These are phyloP conservation scores for Calocera viscosa DNA, from an alignment of 768 basidiomycete species.

Conservation along the genomic window DNA sequence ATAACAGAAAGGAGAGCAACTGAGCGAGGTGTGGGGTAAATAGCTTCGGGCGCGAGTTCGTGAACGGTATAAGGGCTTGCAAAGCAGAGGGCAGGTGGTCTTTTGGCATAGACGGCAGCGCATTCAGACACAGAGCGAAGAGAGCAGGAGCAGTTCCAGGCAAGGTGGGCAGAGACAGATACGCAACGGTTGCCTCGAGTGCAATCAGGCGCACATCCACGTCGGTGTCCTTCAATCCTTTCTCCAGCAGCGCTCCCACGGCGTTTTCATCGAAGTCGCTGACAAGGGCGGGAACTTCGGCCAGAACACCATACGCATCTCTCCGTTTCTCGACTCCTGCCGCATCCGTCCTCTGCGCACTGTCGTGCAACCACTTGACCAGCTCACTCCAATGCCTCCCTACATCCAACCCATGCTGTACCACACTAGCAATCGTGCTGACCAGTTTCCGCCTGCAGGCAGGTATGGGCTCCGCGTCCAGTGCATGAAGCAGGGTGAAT, in stretches of 20 bases:
- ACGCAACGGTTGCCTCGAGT: not conserved
- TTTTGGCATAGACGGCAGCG: conserved; percentile 47
- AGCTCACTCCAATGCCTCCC: conserved; percentile 7
- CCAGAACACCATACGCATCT: not conserved
- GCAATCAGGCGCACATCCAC: not conserved
- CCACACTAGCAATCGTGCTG: not conserved
- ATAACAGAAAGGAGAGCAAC: conserved; percentile 56
- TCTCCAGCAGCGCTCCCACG: not conserved
- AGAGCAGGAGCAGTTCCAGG: not conserved
- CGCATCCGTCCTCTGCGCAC: not conserved
- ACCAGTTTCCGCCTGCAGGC: not conserved
- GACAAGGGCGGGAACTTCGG: not conserved
- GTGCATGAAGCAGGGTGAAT: not conserved
- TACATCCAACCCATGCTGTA: not conserved
- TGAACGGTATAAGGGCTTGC: conserved; percentile 55
- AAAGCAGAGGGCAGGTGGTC: conserved; percentile 52
- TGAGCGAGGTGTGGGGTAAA: conserved; percentile 60
- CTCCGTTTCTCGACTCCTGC: not conserved
- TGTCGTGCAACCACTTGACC: not conserved
- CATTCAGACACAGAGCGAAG: conserved; percentile 21
- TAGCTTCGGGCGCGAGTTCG: conserved; percentile 51
- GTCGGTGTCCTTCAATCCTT: not conserved
- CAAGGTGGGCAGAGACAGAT: not conserved
- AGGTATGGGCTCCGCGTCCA: not conserved
- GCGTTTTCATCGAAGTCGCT: conserved; percentile 4